These are phyloP conservation scores for Cercospora sojina DNA, from an alignment of 2,329 filamentous ascomycete species.

Conservation along the genomic window DNA sequence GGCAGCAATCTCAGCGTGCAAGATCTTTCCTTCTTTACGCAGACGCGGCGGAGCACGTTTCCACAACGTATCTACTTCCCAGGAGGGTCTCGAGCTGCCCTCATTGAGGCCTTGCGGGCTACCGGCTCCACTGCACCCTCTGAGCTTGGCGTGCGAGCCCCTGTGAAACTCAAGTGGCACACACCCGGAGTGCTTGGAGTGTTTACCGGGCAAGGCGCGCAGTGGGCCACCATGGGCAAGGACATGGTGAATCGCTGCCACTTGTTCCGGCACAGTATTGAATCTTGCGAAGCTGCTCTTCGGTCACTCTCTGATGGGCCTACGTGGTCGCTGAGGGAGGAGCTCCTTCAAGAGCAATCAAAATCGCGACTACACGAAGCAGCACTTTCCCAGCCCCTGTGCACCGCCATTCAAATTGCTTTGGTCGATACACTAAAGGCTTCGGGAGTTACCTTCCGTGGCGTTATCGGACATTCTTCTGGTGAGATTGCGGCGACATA, in stretches of 20 bases:
- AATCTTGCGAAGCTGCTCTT: slow-evolving; percentile 20
- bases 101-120: slow-evolving; percentile 14
- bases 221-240: slow-evolving; percentile 34
- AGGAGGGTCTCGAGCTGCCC: slow-evolving; percentile 12
- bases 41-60: slow-evolving; percentile 23
- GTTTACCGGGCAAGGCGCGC: slow-evolving; percentile 42
- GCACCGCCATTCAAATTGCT: slow-evolving; percentile 56
- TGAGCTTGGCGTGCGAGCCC: slow-evolving; percentile 19
- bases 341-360: slow-evolving; percentile 49
- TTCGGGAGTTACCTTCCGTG: slow-evolving; percentile 27
- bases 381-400: slow-evolving; percentile 53
- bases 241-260: slow-evolving; percentile 26
- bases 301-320: slow-evolving; percentile 19
- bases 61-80: slow-evolving; percentile 19
- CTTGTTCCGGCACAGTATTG: slow-evolving; percentile 25
- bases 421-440: slow-evolving; percentile 44
- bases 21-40: slow-evolving; percentile 21
- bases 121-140: slow-evolving; percentile 7
- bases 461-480: slow-evolving; percentile 37
- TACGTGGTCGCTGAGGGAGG: slow-evolving; percentile 34
- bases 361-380: slow-evolving; percentile 30
- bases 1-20: slow-evolving; percentile 6
- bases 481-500: slow-evolving; percentile 41
- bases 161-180: slow-evolving; percentile 17
- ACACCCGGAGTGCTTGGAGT: slow-evolving; percentile 27